Conservation (phyloP, 75 land plant species). For the Adiantum capillusveneris region DNA sequence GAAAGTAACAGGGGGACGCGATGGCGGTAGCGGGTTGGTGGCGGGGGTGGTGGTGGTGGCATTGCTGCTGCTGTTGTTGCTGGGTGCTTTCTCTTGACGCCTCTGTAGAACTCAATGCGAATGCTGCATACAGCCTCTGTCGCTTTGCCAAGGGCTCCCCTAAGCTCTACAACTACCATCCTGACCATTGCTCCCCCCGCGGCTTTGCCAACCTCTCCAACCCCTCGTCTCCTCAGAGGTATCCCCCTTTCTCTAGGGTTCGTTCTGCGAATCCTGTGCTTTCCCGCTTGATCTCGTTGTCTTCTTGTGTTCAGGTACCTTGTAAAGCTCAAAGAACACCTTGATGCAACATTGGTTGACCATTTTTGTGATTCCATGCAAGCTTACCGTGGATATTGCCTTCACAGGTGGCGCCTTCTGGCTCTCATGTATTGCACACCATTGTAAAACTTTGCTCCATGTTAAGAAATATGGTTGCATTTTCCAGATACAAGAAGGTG, state of each 20-base stretch:
- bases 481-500: slow-evolving; percentile 15
- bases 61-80: too few relatives aligned
- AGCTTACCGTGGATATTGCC: slow-evolving; percentile 18
- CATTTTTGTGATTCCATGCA: slow-evolving; percentile 12
- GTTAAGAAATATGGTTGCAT: background rate
- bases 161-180: slow-evolving; percentile 10
- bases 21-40: too few relatives aligned
- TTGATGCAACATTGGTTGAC: slow-evolving; percentile 6
- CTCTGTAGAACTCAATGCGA: too few relatives aligned
- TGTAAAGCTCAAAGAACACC: slow-evolving; percentile 9
- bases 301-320: slow-evolving; percentile 9
- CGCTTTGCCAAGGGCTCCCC: slow-evolving; percentile 9
- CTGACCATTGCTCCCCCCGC: background rate
- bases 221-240: slow-evolving; percentile 11
- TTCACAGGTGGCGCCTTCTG: slow-evolving; percentile 4
- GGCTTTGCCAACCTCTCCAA: slow-evolving; percentile 1
- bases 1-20: too few relatives aligned
- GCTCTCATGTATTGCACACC: background rate
- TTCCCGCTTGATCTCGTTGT: background rate
- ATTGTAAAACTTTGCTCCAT: background rate
- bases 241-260: background rate
- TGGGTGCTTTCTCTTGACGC: background rate
- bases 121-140: slow-evolving; percentile 6
- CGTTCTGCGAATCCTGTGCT: background rate
- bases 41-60: too few relatives aligned